A percentile compares a stretch with the other conserved stretches of the same genome.
phyloP scores from a whole-genome alignment of 345 rosid species.

The Citrus unshiu region DNA sequence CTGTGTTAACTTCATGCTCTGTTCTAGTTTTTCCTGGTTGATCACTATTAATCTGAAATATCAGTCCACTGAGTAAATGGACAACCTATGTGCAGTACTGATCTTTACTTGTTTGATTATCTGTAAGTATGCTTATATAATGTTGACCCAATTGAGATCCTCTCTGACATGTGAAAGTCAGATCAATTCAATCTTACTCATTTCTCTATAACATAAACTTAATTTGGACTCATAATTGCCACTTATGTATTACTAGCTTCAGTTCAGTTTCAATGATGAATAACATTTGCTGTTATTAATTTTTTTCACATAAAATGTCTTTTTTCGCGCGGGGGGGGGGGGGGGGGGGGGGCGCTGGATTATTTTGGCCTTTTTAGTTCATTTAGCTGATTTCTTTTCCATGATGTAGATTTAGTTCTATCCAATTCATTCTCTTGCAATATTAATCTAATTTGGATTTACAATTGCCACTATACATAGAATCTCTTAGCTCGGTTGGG shows the following conservation, averaged over 20 bases:
- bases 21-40: background rate
- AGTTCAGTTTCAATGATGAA: background rate
- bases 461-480: too few species aligned
- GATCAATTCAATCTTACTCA: background rate
- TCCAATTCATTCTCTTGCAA: too few species aligned
- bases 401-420: too few species aligned
- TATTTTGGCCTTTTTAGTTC: too few species aligned
- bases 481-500: background rate
- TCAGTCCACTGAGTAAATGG: background rate
- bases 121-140: background rate
- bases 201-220: background rate
- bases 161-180: background rate
- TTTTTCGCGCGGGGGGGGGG: too few species aligned
- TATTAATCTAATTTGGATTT: too few species aligned
- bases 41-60: background rate
- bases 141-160: background rate
- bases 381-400: too few species aligned
- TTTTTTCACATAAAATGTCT: background rate
- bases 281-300: background rate
- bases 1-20: background rate
- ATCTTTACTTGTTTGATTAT: background rate
- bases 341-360: too few species aligned
- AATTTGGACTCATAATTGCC: background rate
- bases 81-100: background rate
- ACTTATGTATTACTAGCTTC: background rate